Evolutionary conservation across 2,329 filamentous ascomycete genomes (phyloP).

Genomic region (Talaromyces sp.): DNA sequence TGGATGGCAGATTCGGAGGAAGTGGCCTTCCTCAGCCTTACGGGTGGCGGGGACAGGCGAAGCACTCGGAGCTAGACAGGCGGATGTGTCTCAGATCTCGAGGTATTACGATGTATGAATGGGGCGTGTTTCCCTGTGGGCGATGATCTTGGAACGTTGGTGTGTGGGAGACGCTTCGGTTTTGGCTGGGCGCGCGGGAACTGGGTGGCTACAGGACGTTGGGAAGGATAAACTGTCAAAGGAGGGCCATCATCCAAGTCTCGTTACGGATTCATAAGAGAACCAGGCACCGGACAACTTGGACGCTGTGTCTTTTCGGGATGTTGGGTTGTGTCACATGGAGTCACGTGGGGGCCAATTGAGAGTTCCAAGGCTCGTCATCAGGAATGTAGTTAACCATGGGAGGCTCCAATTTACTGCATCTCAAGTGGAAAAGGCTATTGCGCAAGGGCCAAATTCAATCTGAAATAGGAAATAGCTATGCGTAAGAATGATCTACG

Average conservation of each 20-base stretch:
- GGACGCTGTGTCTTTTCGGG: conserved; percentile 9
- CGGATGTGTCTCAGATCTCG: no score
- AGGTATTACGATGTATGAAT: no score
- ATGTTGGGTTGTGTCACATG: conserved; percentile 20
- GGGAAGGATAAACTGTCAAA: neutral
- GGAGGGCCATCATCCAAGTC: neutral
- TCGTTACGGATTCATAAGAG: conserved; percentile 6
- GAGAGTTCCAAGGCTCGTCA: neutral
- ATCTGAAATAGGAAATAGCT: no score
- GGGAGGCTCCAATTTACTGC: neutral
- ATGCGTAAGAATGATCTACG: no score
- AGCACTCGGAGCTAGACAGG: no score
- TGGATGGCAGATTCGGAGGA: conserved; percentile 21
- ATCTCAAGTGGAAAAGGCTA: no score
- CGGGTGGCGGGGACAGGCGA: conserved; percentile 1
- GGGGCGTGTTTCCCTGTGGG: no score
- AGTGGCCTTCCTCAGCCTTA: conserved; percentile 22
- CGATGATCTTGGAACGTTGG: neutral
- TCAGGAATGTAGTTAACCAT: neutral
- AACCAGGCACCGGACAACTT: conserved; percentile 10
- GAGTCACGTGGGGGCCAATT: conserved; percentile 1
- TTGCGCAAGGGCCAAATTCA: no score
- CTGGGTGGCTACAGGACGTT: neutral
- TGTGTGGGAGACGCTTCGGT: neutral
- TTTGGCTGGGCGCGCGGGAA: neutral